Conservation (phyloP, 345 rosid species). For the Gossypium anomalum region DNA sequence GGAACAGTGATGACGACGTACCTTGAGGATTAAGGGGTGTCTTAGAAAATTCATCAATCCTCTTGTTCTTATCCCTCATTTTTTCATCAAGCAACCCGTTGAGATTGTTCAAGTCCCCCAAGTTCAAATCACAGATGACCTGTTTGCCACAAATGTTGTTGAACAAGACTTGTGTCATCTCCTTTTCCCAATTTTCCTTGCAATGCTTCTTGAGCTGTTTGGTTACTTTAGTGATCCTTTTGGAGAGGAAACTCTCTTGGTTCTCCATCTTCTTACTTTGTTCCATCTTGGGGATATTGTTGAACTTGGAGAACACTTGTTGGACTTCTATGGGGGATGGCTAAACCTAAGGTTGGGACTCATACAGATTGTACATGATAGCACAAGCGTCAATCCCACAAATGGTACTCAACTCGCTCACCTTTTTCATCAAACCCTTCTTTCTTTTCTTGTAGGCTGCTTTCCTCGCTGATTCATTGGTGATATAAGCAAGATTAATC, state of each 20-base stretch:
- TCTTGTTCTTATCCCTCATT: neutral
- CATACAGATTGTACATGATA: too few relatives aligned
- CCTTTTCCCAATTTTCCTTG: conserved; percentile 26
- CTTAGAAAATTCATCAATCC: neutral
- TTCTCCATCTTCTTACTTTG: conserved; percentile 29
- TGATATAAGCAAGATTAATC: too few relatives aligned
- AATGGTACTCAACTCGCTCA: too few relatives aligned
- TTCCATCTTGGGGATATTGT: conserved; percentile 24
- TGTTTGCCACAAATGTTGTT: conserved; percentile 14
- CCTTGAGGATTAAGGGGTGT: neutral
- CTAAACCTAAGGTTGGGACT: too few relatives aligned
- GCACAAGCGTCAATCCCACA: too few relatives aligned
- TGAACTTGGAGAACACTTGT: conserved; percentile 18
- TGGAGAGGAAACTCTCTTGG: conserved; percentile 21
- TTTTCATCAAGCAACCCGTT: neutral
- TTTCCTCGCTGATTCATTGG: too few relatives aligned
- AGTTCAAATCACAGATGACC: neutral
- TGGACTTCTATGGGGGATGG: neutral
- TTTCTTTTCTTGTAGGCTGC: too few relatives aligned
- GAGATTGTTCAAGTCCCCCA: neutral
- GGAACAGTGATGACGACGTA: too few relatives aligned
- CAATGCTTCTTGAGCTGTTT: conserved; percentile 13
- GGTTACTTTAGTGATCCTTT: conserved; percentile 10
- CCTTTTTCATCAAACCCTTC: too few relatives aligned
- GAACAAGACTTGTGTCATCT: conserved; percentile 25